Conservation (phyloP, 2,329 filamentous ascomycete genomes). For the Exophiala xenobiotica region DNA sequence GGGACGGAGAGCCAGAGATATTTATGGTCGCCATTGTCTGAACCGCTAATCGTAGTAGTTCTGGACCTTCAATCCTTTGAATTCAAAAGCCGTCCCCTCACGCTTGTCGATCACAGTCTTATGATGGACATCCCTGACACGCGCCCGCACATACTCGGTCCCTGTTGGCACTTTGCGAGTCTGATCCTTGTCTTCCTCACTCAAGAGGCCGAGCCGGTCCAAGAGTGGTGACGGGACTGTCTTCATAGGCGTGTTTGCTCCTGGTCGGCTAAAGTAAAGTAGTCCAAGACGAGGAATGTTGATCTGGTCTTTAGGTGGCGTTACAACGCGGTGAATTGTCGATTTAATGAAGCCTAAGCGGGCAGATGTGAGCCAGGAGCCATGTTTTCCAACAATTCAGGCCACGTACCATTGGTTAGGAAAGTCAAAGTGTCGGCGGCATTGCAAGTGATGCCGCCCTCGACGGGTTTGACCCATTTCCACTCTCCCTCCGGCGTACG, state of each 20-base stretch:
- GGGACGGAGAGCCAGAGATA: too few relatives aligned
- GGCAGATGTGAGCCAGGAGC: not conserved
- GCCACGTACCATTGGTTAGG: slow-evolving; percentile 36
- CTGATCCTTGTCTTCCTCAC: slow-evolving; percentile 41
- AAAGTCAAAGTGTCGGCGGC: slow-evolving; percentile 50
- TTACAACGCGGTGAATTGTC: slow-evolving; percentile 52
- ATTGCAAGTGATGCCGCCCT: slow-evolving; percentile 52
- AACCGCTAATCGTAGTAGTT: slow-evolving; percentile 35
- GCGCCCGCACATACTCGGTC: slow-evolving; percentile 48
- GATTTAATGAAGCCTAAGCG: slow-evolving; percentile 35
- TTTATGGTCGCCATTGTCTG: too few relatives aligned
- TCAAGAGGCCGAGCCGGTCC: slow-evolving; percentile 40
- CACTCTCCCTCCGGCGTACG: slow-evolving; percentile 48
- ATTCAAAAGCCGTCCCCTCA: slow-evolving; percentile 47
- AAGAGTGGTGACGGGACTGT: slow-evolving; percentile 40
- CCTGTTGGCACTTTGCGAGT: slow-evolving; percentile 40
- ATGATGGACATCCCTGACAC: slow-evolving; percentile 49
- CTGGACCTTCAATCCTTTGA: slow-evolving; percentile 42
- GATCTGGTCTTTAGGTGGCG: slow-evolving; percentile 50
- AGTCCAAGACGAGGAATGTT: slow-evolving; percentile 50
- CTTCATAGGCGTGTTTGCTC: slow-evolving; percentile 46
- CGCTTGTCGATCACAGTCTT: slow-evolving; percentile 47
- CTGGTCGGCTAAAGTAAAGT: slow-evolving; percentile 56
- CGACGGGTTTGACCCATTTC: slow-evolving; percentile 55
- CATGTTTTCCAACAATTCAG: not conserved